These are phyloP conservation scores for Dispira parvispora DNA, from an alignment of 192 early-diverging fungal species.

Conservation along the genomic window DNA sequence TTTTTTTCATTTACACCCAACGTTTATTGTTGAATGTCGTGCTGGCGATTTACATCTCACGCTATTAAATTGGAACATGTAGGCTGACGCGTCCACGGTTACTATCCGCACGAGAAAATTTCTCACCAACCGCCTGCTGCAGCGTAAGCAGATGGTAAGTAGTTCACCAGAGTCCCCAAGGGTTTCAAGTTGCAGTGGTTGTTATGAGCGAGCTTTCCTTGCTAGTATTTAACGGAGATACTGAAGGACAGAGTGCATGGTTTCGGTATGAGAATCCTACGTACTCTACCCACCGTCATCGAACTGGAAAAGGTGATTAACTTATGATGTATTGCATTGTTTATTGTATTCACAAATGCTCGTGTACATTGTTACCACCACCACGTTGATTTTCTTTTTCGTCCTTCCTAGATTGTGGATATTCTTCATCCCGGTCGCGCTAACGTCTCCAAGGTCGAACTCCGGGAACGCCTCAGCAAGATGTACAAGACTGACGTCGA, in stretches of 20 bases:
- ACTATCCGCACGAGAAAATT: conserved; percentile 98
- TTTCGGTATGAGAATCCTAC: background rate
- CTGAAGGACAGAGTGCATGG: background rate
- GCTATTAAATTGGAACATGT: conserved; percentile 9
- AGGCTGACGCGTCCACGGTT: conserved; percentile 72
- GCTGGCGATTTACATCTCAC: background rate
- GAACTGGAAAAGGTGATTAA: background rate
- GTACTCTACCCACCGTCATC: background rate
- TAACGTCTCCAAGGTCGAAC: conserved; percentile 82
- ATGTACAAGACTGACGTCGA: conserved; percentile 87
- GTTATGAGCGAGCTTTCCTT: background rate
- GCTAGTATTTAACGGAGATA: background rate
- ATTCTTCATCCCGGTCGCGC: conserved; percentile 87
- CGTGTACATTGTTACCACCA: background rate
- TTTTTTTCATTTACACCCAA: background rate
- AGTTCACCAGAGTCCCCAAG: background rate
- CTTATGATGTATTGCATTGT: background rate
- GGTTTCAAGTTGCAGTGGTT: background rate
- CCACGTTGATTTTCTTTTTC: conserved; percentile 2
- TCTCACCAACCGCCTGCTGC: conserved; percentile 95
- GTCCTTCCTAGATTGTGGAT: conserved; percentile 49
- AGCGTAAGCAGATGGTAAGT: conserved; percentile 84
- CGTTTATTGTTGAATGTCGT: conserved; percentile 1
- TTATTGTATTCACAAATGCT: background rate
- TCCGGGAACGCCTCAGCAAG: conserved; percentile 88